Conservation (phyloP, 305 asterid species). For the Fraxinus ornus region DNA sequence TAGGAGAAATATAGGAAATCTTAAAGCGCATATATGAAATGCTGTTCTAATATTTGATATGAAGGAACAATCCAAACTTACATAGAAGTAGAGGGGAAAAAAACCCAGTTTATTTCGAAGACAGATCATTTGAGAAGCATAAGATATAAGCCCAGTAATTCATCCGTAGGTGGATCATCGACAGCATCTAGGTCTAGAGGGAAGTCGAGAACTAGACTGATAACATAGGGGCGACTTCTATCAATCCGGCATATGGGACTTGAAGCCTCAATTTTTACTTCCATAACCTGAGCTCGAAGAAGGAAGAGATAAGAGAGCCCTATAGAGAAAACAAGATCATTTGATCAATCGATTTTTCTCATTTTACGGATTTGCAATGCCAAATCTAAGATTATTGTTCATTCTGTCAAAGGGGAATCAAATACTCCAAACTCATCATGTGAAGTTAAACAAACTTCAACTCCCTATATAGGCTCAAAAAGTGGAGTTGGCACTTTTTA, state of each 20-base stretch:
- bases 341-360: background rate
- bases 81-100: background rate
- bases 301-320: background rate
- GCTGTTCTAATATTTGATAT: background rate
- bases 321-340: background rate
- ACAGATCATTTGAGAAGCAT: background rate
- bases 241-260: background rate
- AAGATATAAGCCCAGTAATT: background rate
- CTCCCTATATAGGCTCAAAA: background rate
- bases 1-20: background rate
- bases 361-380: background rate
- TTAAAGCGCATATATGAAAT: background rate
- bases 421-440: background rate
- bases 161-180: background rate
- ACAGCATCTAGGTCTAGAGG: background rate
- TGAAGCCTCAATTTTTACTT: background rate
- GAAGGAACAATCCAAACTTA: background rate
- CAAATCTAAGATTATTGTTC: conserved; percentile 3
- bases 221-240: background rate
- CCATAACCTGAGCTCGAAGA: background rate
- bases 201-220: background rate
- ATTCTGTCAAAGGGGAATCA: background rate
- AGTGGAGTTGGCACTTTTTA: background rate
- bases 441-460: background rate
- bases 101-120: background rate